Conservation (phyloP, 2,329 filamentous ascomycete genomes). For the Didymella pomorum region DNA sequence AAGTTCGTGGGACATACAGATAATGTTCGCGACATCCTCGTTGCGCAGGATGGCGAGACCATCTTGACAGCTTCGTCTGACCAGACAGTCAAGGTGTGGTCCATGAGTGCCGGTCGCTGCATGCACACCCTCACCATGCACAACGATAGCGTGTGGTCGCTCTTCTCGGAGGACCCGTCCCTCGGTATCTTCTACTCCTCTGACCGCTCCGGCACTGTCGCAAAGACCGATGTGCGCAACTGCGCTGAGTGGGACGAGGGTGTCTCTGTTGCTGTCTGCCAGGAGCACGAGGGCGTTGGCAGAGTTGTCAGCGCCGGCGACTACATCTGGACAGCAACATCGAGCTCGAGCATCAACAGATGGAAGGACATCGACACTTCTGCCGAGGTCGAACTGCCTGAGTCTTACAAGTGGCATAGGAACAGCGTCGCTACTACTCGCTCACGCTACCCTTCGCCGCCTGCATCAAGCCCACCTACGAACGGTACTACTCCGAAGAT, state of each 20-base stretch:
- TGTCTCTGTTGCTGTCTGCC: conserved; percentile 85
- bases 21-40: conserved; percentile 88
- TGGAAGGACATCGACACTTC: conserved; percentile 88
- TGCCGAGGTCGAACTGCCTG: conserved; percentile 68
- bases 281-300: conserved; percentile 86
- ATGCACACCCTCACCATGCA: conserved; percentile 99
- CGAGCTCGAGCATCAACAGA: conserved; percentile 88
- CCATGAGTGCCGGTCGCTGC: conserved; percentile 90
- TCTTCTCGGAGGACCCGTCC: conserved; percentile 86
- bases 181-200: conserved; percentile 93
- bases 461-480: conserved; percentile 41
- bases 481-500: conserved; percentile 65
- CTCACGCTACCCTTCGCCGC: conserved; percentile 52
- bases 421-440: conserved; percentile 59
- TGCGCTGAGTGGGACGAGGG: conserved; percentile 84
- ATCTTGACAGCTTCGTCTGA: conserved; percentile 95
- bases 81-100: conserved; percentile 98
- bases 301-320: conserved; percentile 71
- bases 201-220: conserved; percentile 90
- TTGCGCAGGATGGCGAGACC: conserved; percentile 87
- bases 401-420: conserved; percentile 61
- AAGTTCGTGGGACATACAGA: conserved; percentile 98
- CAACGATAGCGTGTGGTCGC: conserved; percentile 95
- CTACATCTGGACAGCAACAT: conserved; percentile 89
- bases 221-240: conserved; percentile 89